Conservation (phyloP, 2,329 filamentous ascomycete species). For the Corniculantispora saksenae region DNA sequence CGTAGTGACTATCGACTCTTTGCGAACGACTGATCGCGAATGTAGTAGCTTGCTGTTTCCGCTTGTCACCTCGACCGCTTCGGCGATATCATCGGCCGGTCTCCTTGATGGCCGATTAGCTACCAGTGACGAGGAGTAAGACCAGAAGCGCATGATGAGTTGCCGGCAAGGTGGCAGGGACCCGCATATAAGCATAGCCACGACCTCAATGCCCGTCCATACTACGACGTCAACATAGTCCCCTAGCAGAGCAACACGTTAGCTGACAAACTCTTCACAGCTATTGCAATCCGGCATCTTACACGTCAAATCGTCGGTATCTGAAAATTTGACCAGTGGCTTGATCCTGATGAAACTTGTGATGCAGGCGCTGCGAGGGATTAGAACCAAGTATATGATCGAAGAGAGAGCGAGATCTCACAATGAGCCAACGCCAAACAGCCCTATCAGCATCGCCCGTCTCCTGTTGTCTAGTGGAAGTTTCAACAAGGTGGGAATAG, state of each 20-base stretch:
- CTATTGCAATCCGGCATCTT: neutral
- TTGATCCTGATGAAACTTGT: neutral
- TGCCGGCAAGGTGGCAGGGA: neutral
- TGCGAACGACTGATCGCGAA: neutral
- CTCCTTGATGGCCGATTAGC: neutral
- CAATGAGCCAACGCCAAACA: neutral
- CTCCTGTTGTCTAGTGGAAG: neutral
- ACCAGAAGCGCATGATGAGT: neutral
- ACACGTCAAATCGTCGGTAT: neutral
- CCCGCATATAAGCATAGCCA: neutral
- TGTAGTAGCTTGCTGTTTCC: neutral
- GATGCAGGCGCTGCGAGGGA: neutral
- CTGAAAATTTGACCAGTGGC: neutral
- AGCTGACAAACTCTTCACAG: neutral
- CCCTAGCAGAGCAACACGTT: neutral
- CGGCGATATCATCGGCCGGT: neutral
- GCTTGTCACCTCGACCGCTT: neutral
- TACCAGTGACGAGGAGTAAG: neutral
- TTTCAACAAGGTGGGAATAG: neutral
- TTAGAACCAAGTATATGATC: neutral
- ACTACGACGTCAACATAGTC: neutral
- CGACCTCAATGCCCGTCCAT: neutral
- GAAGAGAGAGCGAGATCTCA: neutral
- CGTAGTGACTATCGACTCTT: neutral
- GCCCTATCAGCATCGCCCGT: neutral